These are phyloP conservation scores for Hypoxylon sp. DNA, from an alignment of 2,329 filamentous ascomycete genomes.

Conservation along the genomic window DNA sequence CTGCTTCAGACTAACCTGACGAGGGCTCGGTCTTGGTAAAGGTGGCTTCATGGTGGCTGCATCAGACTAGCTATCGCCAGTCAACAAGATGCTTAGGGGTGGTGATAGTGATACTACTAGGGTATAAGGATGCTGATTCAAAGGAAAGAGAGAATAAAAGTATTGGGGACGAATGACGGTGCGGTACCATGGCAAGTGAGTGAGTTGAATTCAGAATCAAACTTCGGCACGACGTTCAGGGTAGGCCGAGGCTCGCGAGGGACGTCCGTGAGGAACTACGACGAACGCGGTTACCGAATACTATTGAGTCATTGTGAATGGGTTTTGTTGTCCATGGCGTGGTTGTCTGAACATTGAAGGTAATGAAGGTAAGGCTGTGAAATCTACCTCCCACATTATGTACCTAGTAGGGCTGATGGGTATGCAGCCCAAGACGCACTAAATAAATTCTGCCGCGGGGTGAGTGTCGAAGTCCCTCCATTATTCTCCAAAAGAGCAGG, in stretches of 20 bases:
- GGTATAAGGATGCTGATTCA: background rate
- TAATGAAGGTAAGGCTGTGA: too few species aligned
- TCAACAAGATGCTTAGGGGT: background rate
- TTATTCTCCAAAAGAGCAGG: slow-evolving; percentile 2
- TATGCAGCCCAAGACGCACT: too few species aligned
- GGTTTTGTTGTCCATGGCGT: background rate
- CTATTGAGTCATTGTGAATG: slow-evolving; percentile 4
- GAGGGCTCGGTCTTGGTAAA: slow-evolving; percentile 13
- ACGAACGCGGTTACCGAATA: background rate
- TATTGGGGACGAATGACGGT: slow-evolving; percentile 7
- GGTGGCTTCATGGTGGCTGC: slow-evolving; percentile 29
- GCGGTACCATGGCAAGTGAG: slow-evolving; percentile 41
- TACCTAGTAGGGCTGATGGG: too few species aligned
- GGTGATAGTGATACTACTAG: background rate
- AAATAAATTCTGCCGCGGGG: slow-evolving; percentile 23
- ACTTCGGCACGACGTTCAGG: background rate
- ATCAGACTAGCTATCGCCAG: background rate
- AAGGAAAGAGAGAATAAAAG: background rate
- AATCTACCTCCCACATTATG: too few species aligned
- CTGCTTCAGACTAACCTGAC: slow-evolving; percentile 32
- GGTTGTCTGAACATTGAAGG: too few species aligned
- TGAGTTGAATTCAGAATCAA: slow-evolving; percentile 6
- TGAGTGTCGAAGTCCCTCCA: slow-evolving; percentile 1
- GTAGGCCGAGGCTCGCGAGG: background rate
- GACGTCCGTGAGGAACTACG: background rate